phyloP scores from a whole-genome alignment of 164 flowering plant genomes.

The Berberis thunbergii region DNA sequence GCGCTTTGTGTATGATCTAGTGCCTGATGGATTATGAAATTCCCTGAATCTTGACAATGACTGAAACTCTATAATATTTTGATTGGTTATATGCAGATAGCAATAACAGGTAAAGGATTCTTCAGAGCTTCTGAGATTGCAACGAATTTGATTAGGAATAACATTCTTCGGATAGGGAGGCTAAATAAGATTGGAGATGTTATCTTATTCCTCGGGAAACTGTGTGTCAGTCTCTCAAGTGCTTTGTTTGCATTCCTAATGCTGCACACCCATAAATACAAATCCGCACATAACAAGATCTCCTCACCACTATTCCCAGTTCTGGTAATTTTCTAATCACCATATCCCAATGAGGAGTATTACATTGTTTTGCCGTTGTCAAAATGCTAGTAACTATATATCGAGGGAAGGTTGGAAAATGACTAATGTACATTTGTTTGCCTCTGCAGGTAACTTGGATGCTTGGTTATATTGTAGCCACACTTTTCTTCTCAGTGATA shows the following conservation, averaged over 20 bases:
- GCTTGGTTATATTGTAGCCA: conserved; percentile 74
- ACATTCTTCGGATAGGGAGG: conserved; percentile 80
- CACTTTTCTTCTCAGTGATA: conserved; percentile 77
- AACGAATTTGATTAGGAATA: conserved; percentile 77
- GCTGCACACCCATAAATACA: conserved; percentile 80
- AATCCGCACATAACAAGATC: conserved; percentile 76
- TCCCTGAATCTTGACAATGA: no score
- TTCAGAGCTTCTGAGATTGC: conserved; percentile 79
- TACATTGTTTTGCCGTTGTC: no score
- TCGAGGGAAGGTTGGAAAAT: no score
- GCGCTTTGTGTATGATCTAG: no score
- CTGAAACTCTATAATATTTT: background rate
- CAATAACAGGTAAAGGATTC: conserved; percentile 94
- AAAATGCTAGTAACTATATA: no score
- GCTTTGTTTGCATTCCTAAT: conserved; percentile 87
- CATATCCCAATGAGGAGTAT: no score
- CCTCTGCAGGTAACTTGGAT: background rate
- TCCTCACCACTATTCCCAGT: conserved; percentile 92
- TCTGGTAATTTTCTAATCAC: conserved; percentile 39
- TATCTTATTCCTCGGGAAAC: conserved; percentile 83
- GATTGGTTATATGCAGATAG: conserved; percentile 46
- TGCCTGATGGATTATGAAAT: no score
- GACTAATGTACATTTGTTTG: background rate
- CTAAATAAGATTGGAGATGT: conserved; percentile 96
- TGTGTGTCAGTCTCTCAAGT: conserved; percentile 83